phyloP scores from a whole-genome alignment of 805 yeast genomes.

The Komagataella pastoris region DNA sequence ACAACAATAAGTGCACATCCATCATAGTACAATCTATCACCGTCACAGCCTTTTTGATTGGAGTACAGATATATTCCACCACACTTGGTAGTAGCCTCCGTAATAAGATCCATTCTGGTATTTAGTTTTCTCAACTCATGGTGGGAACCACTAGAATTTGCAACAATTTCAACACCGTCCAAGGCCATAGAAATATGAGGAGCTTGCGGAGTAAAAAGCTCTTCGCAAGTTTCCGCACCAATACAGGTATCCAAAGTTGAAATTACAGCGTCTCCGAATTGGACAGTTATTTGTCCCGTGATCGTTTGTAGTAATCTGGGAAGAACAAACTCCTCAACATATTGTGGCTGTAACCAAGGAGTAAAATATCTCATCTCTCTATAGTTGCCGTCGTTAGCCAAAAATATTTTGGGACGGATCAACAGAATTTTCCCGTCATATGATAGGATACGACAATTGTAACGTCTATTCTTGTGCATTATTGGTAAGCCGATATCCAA shows the following conservation, averaged over 20 bases:
- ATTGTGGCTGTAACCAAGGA: conserved; percentile 78
- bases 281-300: conserved; percentile 55
- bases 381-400: conserved; percentile 97
- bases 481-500: conserved; percentile 95
- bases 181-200: conserved; percentile 88
- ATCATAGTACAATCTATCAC: conserved; percentile 92
- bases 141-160: conserved; percentile 95
- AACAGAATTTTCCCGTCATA: conserved; percentile 66
- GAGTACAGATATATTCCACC: conserved; percentile 93
- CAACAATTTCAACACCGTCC: conserved; percentile 95
- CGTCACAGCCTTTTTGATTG: conserved; percentile 97
- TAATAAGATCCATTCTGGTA: conserved; percentile 71
- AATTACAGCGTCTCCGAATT: conserved; percentile 85
- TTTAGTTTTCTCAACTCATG: conserved; percentile 88
- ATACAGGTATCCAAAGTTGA: conserved; percentile 75
- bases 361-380: conserved; percentile 96
- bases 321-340: conserved; percentile 57
- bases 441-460: conserved; percentile 82
- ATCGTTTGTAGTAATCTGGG: conserved; percentile 58
- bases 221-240: conserved; percentile 99
- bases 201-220: conserved; percentile 88
- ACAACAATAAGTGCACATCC: conserved; percentile 93
- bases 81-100: conserved; percentile 88
- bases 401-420: conserved; percentile 84
- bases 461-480: conserved; percentile 73